Evolutionary conservation across 495 filamentous ascomycete species (phyloP), one percentile per base, ranked within the genome.

Genomic region (Pseudotulostoma volvatum): DNA sequence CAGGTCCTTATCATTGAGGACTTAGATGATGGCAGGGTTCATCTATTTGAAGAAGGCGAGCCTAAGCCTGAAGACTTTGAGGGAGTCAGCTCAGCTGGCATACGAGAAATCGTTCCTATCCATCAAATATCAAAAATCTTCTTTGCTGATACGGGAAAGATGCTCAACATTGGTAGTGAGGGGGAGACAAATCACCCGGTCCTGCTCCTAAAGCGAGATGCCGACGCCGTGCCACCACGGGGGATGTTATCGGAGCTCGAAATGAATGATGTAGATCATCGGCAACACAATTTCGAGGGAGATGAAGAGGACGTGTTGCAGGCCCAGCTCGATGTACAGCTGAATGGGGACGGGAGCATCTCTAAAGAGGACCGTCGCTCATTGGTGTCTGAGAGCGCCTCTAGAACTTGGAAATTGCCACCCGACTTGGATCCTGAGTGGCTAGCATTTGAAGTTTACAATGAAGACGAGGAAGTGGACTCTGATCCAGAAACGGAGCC

Each of bases 61-160:
- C 49, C 61, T 4, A 68, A 71, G 41, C 77, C 82, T 15, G 61
- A 67, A 4, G 61, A 56, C 0, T 93, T 74, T 45, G 83, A 84
- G 44, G 84, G 77, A 20, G 64, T 95, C 15, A 38, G 56, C 5
- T 52, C 58, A 18, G 87, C 90, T 16, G 92, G 92, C 3, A 76
- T 96, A 14, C 67, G 85, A 20, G 82, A 93, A 46, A 67, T 75
- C 18, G 65, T 99, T 4, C 90, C 92, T 0, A 77, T 99, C 21
- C 78, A 92, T 52, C 78, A 96, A 48, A 74, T 96, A 7, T 83
- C 84, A 16, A 96, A 92, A 48, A 90, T 99, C 17, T 96, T 99
- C 56, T 99, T 96, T 47, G 88, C 90, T 9, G 84, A 95, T 46
- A 94, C 90, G 3, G 87, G 92, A 17, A 82, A 81, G 51, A 87